Conservation (phyloP, 148 eudicot species). For the Diospyros lotus region DNA sequence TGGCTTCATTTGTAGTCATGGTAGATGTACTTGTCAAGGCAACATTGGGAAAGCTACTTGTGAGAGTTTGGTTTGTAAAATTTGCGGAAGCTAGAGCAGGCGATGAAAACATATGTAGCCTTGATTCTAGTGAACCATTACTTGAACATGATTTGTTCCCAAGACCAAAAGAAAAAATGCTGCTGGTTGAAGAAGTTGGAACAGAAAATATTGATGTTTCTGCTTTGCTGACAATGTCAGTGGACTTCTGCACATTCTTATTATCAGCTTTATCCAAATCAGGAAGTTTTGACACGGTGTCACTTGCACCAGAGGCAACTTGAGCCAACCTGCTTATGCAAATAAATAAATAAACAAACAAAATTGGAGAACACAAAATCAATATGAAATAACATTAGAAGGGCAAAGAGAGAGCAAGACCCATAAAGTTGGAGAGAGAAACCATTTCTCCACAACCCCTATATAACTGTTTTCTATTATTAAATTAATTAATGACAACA, state of each 20-base stretch:
- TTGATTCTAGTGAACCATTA: slow-evolving; percentile 35
- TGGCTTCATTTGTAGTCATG: background rate
- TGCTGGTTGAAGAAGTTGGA: slow-evolving; percentile 18
- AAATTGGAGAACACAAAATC: background rate
- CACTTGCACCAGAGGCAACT: slow-evolving; percentile 23
- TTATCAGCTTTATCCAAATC: slow-evolving; percentile 24
- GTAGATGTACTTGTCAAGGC: slow-evolving; percentile 14
- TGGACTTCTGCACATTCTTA: slow-evolving; percentile 20
- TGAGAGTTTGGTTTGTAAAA: slow-evolving; percentile 14
- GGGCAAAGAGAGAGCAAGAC: background rate
- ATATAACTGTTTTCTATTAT: no score
- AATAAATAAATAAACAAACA: background rate
- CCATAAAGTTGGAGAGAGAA: no score
- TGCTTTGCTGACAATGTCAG: slow-evolving; percentile 18
- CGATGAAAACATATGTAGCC: slow-evolving; percentile 21
- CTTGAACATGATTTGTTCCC: slow-evolving; percentile 15
- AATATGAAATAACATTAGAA: background rate
- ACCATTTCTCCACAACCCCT: no score
- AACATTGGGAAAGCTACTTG: slow-evolving; percentile 26
- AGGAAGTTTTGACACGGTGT: slow-evolving; percentile 16
- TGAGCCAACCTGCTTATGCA: slow-evolving; percentile 28
- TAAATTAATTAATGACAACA: no score
- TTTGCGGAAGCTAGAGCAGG: slow-evolving; percentile 30
- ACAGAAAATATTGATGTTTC: slow-evolving; percentile 22
- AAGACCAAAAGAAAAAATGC: slow-evolving; percentile 23